Conservation (phyloP, 805 yeast species). For the Wickerhamomyces hampshirensis region DNA sequence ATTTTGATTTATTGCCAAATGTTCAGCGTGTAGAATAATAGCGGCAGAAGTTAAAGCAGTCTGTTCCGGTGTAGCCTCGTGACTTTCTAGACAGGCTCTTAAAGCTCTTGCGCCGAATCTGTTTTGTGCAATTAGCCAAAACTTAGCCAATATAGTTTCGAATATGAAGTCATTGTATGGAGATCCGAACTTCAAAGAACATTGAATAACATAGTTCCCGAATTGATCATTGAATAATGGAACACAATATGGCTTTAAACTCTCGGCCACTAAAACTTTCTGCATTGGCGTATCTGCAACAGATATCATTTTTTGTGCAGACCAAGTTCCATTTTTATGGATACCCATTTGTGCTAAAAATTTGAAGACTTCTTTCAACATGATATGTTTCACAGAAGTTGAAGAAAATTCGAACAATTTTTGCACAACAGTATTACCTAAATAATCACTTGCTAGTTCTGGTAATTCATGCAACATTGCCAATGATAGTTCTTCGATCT, state of each 20-base stretch:
- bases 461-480: conserved; percentile 88
- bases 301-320: conserved; percentile 91
- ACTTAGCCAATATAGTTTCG: conserved; percentile 73
- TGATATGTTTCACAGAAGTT: conserved; percentile 66
- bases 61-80: conserved; percentile 62
- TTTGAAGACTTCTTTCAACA: conserved; percentile 75
- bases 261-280: conserved; percentile 58
- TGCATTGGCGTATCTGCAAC: conserved; percentile 61
- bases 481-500: conserved; percentile 75
- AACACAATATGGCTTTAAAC: conserved; percentile 75
- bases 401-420: conserved; percentile 74
- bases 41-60: conserved; percentile 68
- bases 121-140: conserved; percentile 77
- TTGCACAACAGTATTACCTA: conserved; percentile 95
- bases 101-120: conserved; percentile 95
- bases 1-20: conserved; percentile 75
- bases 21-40: conserved; percentile 73
- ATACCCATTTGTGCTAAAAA: conserved; percentile 87
- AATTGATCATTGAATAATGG: conserved; percentile 90
- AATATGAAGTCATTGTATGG: conserved; percentile 89
- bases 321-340: conserved; percentile 99
- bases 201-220: conserved; percentile 94
- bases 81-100: conserved; percentile 86
- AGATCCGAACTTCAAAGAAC: conserved; percentile 83
- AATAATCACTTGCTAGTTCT: conserved; percentile 83